Conservation (phyloP, 2,329 filamentous ascomycete genomes). For the Pseudogymnoascus destructans region DNA sequence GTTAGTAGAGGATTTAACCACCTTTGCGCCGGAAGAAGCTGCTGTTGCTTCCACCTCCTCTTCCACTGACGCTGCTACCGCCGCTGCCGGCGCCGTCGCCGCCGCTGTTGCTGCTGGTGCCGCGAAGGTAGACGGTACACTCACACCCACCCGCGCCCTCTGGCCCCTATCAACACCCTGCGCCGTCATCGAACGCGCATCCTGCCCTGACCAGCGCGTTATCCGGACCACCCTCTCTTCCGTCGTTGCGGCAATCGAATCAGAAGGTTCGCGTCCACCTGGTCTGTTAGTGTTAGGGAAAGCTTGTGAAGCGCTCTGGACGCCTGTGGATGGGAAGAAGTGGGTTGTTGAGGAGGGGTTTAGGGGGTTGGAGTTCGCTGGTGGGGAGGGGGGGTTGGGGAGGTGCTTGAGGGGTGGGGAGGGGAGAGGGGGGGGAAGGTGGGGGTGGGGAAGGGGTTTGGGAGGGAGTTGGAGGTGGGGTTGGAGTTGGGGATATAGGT, state of each 20-base stretch:
- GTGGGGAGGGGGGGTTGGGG: conserved; percentile 14
- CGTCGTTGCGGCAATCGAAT: conserved; percentile 72
- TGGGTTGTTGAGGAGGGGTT: conserved; percentile 89
- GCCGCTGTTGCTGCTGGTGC: no score
- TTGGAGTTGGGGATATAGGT: neutral
- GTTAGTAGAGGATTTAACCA: conserved; percentile 58
- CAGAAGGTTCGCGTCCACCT: conserved; percentile 78
- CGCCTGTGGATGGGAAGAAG: conserved; percentile 41
- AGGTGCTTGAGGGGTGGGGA: neutral
- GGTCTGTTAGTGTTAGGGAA: conserved; percentile 75
- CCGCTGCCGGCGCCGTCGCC: no score
- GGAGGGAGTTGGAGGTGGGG: conserved; percentile 15
- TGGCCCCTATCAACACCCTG: conserved; percentile 77
- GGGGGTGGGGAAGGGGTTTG: conserved; percentile 12
- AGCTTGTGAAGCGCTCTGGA: conserved; percentile 66
- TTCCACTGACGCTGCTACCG: no score
- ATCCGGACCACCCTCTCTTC: conserved; percentile 74
- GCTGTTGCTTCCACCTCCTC: conserved; percentile 13
- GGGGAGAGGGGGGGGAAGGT: conserved; percentile 11
- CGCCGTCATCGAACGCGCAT: conserved; percentile 85
- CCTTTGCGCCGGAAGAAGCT: conserved; percentile 26
- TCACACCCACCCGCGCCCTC: conserved; percentile 30
- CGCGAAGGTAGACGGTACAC: no score
- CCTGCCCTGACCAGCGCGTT: conserved; percentile 85
- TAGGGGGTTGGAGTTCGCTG: conserved; percentile 49